Base-by-base conservation (phyloP, 805 yeast genomes). In the Metschnikowia lachancei region DNA sequence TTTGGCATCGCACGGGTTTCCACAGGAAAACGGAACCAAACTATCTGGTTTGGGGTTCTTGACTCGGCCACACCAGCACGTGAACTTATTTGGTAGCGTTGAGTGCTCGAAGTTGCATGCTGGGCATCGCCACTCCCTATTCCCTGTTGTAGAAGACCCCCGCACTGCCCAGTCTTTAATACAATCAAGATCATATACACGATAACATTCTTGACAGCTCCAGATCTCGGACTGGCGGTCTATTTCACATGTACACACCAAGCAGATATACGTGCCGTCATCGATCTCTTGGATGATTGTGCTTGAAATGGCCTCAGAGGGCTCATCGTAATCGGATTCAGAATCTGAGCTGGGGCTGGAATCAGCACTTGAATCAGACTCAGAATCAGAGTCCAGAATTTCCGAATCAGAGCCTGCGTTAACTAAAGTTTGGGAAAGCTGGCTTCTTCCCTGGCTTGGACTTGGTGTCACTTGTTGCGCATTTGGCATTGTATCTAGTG, bases 31-130 rank as follows among this genome's bases (percentile, higher is more conserved):
- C 0, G 97, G 96, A 41, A 74, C 67, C 42, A 82, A 64, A 16
- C 73, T 64, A 56, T 83, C 81, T 1, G 74, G 64, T 3, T 62
- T 67, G 0, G 97, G 97, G 52, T 86, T 80, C 16, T 78, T 68
- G 2, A 76, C 77, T 57, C 87, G 85, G 1, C 91, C 92, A 72
- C 97, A 90, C 97, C 97, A 90, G 60, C 97, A 90, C 1, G 78
- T 78, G 63, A 78, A 83, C 33, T 63, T 75, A 52, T 65, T 75
- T 31, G 87, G 90, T 37, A 77, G 72, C 57, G 67, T 63, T 42
- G 65, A 69, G 41, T 70, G 67, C 28, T 67, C 79, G 39, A 65
- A 70, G 65, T 81, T 88, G 62, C 95, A 87, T 3, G 86, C 77
- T 0, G 97, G 97, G 64, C 97, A 90, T 57, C 90, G 75, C 97